A percentile compares a stretch with the other conserved stretches of the same genome.
phyloP scores from a whole-genome alignment of 2,329 filamentous ascomycete genomes.

The Diaporthe helianthi region DNA sequence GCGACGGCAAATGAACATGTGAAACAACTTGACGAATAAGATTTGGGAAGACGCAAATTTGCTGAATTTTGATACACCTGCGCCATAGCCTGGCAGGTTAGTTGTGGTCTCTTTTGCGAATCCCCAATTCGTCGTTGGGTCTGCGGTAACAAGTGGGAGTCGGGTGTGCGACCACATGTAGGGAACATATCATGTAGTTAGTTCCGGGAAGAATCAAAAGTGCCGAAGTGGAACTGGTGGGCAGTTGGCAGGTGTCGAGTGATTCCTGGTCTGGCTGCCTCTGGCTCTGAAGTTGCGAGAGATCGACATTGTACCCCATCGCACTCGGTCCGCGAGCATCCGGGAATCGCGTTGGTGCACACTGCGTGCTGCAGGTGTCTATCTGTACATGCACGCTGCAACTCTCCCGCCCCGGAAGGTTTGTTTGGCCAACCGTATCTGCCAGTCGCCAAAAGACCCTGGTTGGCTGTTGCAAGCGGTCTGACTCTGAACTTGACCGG shows the following conservation, averaged over 20 bases:
- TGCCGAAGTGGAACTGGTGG: conserved; percentile 2
- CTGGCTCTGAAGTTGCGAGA: not conserved
- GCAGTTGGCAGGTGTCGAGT: not conserved
- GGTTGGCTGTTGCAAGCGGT: not conserved
- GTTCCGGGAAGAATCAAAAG: not conserved
- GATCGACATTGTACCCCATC: conserved; percentile 1
- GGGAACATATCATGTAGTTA: not conserved
- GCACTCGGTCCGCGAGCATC: conserved; percentile 11
- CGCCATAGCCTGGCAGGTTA: not conserved
- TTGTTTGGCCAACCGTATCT: not conserved
- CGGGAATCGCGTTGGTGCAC: not conserved
- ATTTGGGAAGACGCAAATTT: not conserved
- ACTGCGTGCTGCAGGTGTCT: not conserved
- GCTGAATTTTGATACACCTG: not conserved
- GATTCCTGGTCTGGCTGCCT: conserved; percentile 4
- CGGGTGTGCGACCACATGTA: conserved; percentile 22
- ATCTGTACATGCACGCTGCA: conserved; percentile 9
- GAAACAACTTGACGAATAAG: conserved; percentile 17
- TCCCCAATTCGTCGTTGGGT: conserved; percentile 31
- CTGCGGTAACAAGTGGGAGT: conserved; percentile 24
- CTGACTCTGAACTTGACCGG: not conserved
- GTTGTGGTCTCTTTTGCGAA: not conserved
- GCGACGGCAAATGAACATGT: conserved; percentile 22
- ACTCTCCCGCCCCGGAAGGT: not conserved
- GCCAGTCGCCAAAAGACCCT: not conserved